Conservation (phyloP, 2,329 filamentous ascomycete species). For the Fusarium fracticaudum region DNA sequence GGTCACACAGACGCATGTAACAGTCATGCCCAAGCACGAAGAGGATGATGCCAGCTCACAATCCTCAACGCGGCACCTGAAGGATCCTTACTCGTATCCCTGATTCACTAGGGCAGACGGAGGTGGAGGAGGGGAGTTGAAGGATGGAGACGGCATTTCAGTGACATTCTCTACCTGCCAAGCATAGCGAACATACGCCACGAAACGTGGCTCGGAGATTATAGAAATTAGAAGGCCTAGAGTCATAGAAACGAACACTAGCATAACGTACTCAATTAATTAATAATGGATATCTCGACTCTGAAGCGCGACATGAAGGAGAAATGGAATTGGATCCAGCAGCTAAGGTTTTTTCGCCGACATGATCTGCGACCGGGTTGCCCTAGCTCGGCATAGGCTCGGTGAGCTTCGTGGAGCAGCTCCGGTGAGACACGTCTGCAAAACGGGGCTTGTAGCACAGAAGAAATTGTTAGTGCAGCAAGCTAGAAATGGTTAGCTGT, state of each 20-base stretch:
- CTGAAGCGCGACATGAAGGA: neutral
- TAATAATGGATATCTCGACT: neutral
- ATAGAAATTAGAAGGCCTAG: neutral
- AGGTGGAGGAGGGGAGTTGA: neutral
- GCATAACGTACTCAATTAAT: neutral
- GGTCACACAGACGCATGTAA: conserved; percentile 36
- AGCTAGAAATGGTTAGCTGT: neutral
- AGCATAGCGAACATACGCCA: neutral
- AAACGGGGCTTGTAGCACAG: neutral
- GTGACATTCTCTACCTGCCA: neutral
- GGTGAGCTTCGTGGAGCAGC: neutral
- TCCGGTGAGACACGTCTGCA: neutral
- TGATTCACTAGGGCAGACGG: neutral
- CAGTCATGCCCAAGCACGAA: conserved; percentile 19
- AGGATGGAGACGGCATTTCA: neutral
- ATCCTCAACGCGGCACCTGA: conserved; percentile 35
- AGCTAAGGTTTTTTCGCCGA: neutral
- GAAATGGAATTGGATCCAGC: too few species aligned
- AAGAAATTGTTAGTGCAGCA: neutral
- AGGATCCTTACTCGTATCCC: conserved; percentile 8
- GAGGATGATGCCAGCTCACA: conserved; percentile 37
- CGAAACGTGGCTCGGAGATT: neutral
- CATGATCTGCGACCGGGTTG: neutral
- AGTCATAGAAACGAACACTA: neutral
- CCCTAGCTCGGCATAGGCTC: neutral